phyloP scores from a whole-genome alignment of 129 eudicot genomes.

The Lactuca sativa region DNA sequence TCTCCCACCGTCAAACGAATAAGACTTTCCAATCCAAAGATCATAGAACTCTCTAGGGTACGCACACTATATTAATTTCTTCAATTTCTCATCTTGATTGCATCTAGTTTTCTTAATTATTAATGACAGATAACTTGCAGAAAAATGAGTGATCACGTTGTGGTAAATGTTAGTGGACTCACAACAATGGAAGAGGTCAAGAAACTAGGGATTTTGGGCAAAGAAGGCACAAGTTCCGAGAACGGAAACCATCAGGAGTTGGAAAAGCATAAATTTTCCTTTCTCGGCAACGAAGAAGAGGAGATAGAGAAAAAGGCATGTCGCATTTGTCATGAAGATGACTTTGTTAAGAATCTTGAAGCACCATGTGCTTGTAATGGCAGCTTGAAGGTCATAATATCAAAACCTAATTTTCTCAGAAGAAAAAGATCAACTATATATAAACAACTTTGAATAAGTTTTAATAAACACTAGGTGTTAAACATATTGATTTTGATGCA shows the following conservation, averaged over 20 bases:
- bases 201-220: neutral
- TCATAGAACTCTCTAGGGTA: neutral
- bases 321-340: constrained; percentile 24
- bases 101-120: neutral
- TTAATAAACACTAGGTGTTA: no score
- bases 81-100: neutral
- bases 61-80: neutral
- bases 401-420: neutral
- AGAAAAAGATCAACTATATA: neutral
- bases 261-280: neutral
- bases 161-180: neutral
- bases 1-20: neutral
- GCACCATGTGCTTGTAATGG: constrained; percentile 26
- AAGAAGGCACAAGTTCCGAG: neutral
- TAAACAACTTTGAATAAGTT: neutral
- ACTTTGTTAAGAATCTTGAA: constrained; percentile 11
- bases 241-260: neutral
- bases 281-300: constrained; percentile 1
- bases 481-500: neutral
- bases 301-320: neutral
- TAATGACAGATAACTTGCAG: neutral
- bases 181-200: neutral
- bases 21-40: neutral
- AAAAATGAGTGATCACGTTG: constrained; percentile 9
- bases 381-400: constrained; percentile 9